Conservation (phyloP, 768 basidiomycete species). For the Boletus edulis region DNA sequence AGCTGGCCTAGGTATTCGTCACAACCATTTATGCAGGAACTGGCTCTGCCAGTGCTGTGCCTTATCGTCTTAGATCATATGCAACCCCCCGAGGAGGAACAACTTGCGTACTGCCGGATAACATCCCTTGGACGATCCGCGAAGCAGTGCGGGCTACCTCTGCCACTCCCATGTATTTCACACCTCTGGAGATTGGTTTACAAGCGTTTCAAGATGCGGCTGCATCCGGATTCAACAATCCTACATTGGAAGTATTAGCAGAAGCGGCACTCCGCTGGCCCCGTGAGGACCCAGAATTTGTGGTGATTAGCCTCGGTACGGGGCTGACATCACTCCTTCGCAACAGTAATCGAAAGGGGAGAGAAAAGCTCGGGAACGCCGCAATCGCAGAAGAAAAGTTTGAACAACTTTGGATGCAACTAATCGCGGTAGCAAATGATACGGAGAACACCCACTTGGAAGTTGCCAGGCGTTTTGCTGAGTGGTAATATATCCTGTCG, state of each 20-base stretch:
- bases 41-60: not conserved
- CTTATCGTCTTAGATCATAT: not conserved
- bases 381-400: not conserved
- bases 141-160: not conserved
- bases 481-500: not conserved
- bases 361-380: not conserved
- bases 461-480: not conserved
- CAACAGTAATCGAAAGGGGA: not conserved
- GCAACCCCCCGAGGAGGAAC: not conserved
- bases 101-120: not conserved
- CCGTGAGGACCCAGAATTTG: not conserved
- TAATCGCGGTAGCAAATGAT: not conserved
- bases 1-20: not conserved
- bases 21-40: not conserved
- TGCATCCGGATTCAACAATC: not conserved
- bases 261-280: not conserved
- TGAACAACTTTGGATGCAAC: not conserved
- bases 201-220: not conserved
- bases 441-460: not conserved
- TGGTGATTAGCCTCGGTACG: not conserved
- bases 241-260: not conserved
- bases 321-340: not conserved
- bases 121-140: not conserved
- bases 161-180: not conserved
- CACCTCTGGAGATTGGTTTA: not conserved